Evolutionary conservation across 768 basidiomycete species (phyloP).

Genomic region (Kwoniella newhampshirensis): DNA sequence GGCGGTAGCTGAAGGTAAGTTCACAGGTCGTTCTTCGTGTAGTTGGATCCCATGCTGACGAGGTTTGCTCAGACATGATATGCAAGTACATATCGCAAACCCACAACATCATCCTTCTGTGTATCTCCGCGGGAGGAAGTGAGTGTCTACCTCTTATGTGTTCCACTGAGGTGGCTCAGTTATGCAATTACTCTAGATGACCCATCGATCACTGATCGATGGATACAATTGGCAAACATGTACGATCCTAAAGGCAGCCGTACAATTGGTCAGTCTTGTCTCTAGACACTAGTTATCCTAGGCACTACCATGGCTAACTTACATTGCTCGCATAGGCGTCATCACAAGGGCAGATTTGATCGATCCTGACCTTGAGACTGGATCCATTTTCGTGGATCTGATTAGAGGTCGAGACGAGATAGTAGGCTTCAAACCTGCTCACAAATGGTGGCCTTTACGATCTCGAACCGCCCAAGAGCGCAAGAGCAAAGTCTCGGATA

Average conservation of each 20-base stretch:
- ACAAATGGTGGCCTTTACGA: slow-evolving; percentile 19
- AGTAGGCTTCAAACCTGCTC: slow-evolving; percentile 6
- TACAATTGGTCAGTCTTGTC: slow-evolving; percentile 18
- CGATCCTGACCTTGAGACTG: background rate
- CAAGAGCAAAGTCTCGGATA: background rate
- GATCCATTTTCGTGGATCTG: slow-evolving; percentile 13
- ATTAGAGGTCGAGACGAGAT: background rate
- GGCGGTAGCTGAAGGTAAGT: background rate
- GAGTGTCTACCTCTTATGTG: slow-evolving; percentile 2
- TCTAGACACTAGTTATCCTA: background rate
- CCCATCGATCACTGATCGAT: slow-evolving; percentile 3
- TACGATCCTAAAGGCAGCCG: slow-evolving; percentile 16
- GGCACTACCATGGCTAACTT: background rate
- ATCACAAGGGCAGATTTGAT: slow-evolving; percentile 30
- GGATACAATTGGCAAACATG: slow-evolving; percentile 13
- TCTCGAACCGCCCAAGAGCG: slow-evolving; percentile 8
- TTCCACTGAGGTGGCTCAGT: background rate
- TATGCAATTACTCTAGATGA: slow-evolving; percentile 15
- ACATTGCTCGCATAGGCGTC: slow-evolving; percentile 7
- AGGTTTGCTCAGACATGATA: slow-evolving; percentile 10
- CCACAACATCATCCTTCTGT: slow-evolving; percentile 22
- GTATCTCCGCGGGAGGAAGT: slow-evolving; percentile 22
- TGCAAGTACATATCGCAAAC: slow-evolving; percentile 14
- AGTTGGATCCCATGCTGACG: too few relatives aligned
- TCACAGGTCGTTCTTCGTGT: background rate